Percentiles rank a stretch among this genome's conserved stretches.
Conservation (phyloP, 495 filamentous ascomycete genomes). For the Aspergillus wentii region DNA sequence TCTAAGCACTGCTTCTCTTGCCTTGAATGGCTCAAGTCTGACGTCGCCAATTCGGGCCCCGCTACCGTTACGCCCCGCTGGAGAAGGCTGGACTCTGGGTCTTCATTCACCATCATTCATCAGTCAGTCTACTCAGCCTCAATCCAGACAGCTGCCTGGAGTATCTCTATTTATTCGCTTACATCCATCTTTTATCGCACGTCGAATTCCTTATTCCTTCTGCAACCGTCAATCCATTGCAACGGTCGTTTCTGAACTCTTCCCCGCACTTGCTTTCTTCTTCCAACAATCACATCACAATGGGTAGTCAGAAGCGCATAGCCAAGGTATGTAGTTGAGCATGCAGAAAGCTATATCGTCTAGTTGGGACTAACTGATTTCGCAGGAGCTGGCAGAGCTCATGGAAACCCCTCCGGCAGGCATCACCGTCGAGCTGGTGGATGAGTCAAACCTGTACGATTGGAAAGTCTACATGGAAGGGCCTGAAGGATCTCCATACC, state of each 20-base stretch:
- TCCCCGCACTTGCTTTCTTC: slow-evolving; percentile 11
- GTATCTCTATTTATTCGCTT: too few relatives aligned
- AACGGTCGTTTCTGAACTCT: slow-evolving; percentile 5
- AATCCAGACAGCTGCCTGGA: too few relatives aligned
- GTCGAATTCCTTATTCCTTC: too few relatives aligned
- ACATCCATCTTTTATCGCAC: too few relatives aligned
- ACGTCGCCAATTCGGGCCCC: too few relatives aligned
- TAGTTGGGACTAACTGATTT: slow-evolving; percentile 8
- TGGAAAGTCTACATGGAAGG: slow-evolving; percentile 81
- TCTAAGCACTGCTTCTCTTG: too few relatives aligned
- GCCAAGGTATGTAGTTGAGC: slow-evolving; percentile 45
- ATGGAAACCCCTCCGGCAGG: slow-evolving; percentile 57
- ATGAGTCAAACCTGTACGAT: slow-evolving; percentile 71
- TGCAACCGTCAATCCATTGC: too few relatives aligned
- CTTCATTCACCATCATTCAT: too few relatives aligned
- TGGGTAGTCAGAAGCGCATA: slow-evolving; percentile 57
- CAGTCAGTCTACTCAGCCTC: too few relatives aligned
- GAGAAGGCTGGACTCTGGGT: too few relatives aligned
- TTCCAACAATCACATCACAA: slow-evolving; percentile 13
- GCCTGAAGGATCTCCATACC: slow-evolving; percentile 66
- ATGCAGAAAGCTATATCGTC: neutral
- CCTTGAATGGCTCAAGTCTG: too few relatives aligned
- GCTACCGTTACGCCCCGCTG: too few relatives aligned
- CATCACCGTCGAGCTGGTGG: slow-evolving; percentile 58
- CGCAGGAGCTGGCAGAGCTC: slow-evolving; percentile 70